Conservation (phyloP, 148 eudicot genomes). For the Arctostaphylos glauca region DNA sequence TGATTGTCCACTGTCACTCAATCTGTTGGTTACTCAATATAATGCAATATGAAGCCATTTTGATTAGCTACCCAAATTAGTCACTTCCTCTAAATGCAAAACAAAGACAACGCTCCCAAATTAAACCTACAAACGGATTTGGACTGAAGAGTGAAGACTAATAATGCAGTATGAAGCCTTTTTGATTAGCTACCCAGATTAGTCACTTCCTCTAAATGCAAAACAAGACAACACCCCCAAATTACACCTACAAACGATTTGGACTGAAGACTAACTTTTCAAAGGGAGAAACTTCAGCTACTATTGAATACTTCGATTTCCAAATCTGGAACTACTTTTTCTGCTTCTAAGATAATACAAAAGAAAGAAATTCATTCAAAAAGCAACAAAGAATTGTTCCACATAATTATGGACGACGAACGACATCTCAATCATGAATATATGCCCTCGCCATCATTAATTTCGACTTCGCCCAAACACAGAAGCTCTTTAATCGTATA, state of each 20-base stretch:
- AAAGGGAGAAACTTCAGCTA: background rate
- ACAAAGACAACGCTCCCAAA: background rate
- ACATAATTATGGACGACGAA: background rate
- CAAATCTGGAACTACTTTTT: background rate
- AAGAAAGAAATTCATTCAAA: background rate
- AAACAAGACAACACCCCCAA: background rate
- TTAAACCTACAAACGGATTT: background rate
- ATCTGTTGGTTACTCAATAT: background rate
- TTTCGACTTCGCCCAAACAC: background rate
- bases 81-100: constrained; percentile 1
- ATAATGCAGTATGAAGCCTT: no score
- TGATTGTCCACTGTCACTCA: background rate
- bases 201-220: no score
- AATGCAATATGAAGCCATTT: background rate
- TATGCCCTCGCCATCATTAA: background rate
- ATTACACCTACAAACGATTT: no score
- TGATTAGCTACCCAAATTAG: background rate
- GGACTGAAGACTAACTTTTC: no score
- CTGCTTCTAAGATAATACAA: background rate
- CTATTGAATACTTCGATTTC: background rate
- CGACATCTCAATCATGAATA: background rate
- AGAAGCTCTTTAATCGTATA: background rate
- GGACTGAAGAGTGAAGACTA: no score
- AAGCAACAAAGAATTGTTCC: background rate
- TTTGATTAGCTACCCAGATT: no score